These are phyloP conservation scores for Spinacia oleracea DNA, from an alignment of 179 eudicot genomes.

Conservation along the genomic window DNA sequence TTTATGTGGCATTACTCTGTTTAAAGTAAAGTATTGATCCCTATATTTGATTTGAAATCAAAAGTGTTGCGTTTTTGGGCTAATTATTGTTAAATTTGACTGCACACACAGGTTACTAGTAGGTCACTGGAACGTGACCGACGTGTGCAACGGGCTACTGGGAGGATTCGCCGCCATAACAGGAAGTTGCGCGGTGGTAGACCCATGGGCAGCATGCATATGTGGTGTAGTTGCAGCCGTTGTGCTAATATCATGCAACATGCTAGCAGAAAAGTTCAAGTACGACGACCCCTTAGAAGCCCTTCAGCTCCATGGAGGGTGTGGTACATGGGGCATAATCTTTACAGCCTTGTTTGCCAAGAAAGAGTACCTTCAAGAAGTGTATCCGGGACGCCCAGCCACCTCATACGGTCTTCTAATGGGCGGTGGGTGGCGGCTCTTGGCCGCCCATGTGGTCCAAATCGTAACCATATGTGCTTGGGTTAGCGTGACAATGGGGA, in stretches of 20 bases:
- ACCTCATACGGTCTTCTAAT: slow-evolving; percentile 36
- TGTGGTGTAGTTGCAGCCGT: slow-evolving; percentile 48
- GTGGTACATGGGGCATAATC: slow-evolving; percentile 53
- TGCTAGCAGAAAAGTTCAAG: slow-evolving; percentile 35
- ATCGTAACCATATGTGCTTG: slow-evolving; percentile 38
- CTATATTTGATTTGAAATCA: too few species aligned
- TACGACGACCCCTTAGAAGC: slow-evolving; percentile 57
- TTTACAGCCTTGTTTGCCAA: slow-evolving; percentile 49
- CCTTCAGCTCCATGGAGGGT: slow-evolving; percentile 52
- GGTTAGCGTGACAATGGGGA: slow-evolving; percentile 53
- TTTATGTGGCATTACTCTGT: too few species aligned
- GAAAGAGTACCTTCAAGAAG: slow-evolving; percentile 35
- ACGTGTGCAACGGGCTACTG: slow-evolving; percentile 48
- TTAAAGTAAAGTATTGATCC: too few species aligned
- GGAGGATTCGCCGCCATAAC: slow-evolving; percentile 56
- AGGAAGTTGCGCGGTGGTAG: slow-evolving; percentile 45
- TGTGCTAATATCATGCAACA: slow-evolving; percentile 40
- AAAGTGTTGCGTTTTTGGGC: too few species aligned
- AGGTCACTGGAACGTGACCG: slow-evolving; percentile 51
- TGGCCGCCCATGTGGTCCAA: slow-evolving; percentile 47
- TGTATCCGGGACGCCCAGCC: slow-evolving; percentile 37
- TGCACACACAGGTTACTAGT: neutral
- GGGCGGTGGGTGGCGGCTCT: slow-evolving; percentile 46
- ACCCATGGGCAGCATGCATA: slow-evolving; percentile 50
- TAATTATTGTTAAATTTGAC: neutral